A percentile compares a stretch with the other conserved stretches of the same genome.
These are phyloP conservation scores for Capsicum chinense DNA, from an alignment of 257 asterid species.

Conservation along the genomic window DNA sequence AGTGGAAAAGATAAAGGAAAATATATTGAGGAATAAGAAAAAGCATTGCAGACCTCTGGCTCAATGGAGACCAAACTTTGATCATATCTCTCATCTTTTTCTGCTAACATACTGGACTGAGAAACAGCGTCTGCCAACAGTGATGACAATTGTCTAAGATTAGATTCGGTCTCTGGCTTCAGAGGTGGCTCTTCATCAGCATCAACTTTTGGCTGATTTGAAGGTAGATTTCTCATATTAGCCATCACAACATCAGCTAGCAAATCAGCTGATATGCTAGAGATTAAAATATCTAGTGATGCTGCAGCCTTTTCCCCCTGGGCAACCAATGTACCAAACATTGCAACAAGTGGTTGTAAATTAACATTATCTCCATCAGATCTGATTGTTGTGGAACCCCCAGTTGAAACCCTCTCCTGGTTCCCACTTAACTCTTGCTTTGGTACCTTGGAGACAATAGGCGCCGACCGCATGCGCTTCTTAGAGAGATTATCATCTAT, in stretches of 20 bases:
- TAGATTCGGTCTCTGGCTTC: conserved; percentile 50
- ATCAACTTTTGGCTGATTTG: conserved; percentile 54
- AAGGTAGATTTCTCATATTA: conserved; percentile 78
- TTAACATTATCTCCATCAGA: conserved; percentile 73
- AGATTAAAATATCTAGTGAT: conserved; percentile 84
- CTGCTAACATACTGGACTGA: conserved; percentile 45
- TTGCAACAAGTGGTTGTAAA: conserved; percentile 93
- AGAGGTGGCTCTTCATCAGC: conserved; percentile 55
- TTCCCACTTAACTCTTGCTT: conserved; percentile 50
- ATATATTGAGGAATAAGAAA: conserved; percentile 27
- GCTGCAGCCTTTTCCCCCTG: conserved; percentile 93
- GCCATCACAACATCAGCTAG: conserved; percentile 96
- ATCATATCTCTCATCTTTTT: conserved; percentile 48
- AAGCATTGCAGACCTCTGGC: conserved; percentile 57
- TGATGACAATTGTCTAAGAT: conserved; percentile 65
- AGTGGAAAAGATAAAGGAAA: conserved; percentile 24
- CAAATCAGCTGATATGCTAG: conserved; percentile 95
- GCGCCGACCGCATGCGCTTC: conserved; percentile 68
- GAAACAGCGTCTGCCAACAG: conserved; percentile 62
- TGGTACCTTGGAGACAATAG: conserved; percentile 52
- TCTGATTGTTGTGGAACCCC: conserved; percentile 48
- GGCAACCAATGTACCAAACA: conserved; percentile 91
- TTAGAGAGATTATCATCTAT: conserved; percentile 60
- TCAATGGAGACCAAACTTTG: conserved; percentile 45
- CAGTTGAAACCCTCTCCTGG: conserved; percentile 46